Percentiles rank a stretch among this genome's conserved stretches.
phyloP scores from a whole-genome alignment of 1,139 yeast genomes.

The Pneumocystis murina region DNA sequence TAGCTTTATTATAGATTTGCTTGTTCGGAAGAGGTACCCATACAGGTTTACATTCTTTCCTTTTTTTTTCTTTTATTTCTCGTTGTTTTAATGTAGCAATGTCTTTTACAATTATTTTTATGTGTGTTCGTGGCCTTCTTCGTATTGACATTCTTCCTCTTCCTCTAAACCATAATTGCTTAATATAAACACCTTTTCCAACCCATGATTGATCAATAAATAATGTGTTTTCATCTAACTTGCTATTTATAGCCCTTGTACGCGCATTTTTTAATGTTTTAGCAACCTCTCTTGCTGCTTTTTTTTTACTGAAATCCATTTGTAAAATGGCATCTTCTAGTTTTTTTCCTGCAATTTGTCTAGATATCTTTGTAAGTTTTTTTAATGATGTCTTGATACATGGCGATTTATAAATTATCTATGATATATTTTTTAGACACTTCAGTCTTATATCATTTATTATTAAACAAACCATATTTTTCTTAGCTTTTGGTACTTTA shows the following conservation, averaged over 20 bases:
- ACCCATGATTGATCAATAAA: slow-evolving; percentile 14
- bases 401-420: background rate
- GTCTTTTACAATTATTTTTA: slow-evolving; percentile 10
- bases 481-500: background rate
- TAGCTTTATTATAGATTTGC: background rate
- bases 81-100: slow-evolving; percentile 8
- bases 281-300: slow-evolving; percentile 10
- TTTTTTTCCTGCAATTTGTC: slow-evolving; percentile 12
- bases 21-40: slow-evolving; percentile 1
- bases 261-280: slow-evolving; percentile 8
- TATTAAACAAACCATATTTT: background rate
- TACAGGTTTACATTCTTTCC: slow-evolving; percentile 1
- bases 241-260: slow-evolving; percentile 6
- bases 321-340: slow-evolving; percentile 12
- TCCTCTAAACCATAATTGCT: slow-evolving; percentile 10
- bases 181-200: slow-evolving; percentile 10
- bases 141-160: slow-evolving; percentile 11
- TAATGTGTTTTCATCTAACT: slow-evolving; percentile 8
- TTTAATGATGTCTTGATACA: slow-evolving; percentile 8
- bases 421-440: background rate
- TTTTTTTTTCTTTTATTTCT: slow-evolving; percentile 6
- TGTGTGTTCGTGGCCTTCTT: slow-evolving; percentile 10
- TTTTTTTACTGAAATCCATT: slow-evolving; percentile 12
- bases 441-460: background rate
- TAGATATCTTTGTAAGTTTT: slow-evolving; percentile 11